Conservation (phyloP, 495 filamentous ascomycete species). For the Xylaria palmicola region DNA sequence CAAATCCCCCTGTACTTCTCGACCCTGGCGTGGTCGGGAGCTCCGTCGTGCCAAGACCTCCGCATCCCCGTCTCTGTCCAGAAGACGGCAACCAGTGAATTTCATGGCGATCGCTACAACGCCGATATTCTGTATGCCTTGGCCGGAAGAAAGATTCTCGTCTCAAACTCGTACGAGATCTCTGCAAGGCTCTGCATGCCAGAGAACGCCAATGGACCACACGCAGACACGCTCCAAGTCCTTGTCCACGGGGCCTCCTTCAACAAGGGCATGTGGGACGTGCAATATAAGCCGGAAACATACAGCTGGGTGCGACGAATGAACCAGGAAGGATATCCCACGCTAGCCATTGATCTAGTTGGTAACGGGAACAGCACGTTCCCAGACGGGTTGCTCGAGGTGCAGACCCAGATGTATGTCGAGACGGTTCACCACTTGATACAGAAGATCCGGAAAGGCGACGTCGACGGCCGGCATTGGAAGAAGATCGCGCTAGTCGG, state of each 20-base stretch:
- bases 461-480: conserved; percentile 13
- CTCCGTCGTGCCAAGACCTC: neutral
- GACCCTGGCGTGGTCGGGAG: neutral
- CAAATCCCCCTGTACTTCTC: neutral
- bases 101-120: conserved; percentile 1
- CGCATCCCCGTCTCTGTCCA: conserved; percentile 1
- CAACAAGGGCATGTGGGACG: conserved; percentile 23
- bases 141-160: conserved; percentile 8
- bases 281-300: conserved; percentile 19
- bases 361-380: conserved; percentile 23
- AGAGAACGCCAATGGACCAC: conserved; percentile 5
- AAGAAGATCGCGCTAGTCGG: conserved; percentile 18
- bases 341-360: conserved; percentile 20
- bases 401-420: conserved; percentile 27
- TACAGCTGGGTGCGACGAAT: conserved; percentile 23
- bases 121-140: conserved; percentile 8
- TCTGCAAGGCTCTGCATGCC: conserved; percentile 12
- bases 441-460: conserved; percentile 20
- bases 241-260: conserved; percentile 20
- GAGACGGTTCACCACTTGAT: conserved; percentile 25
- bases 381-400: conserved; percentile 23
- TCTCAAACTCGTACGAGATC: conserved; percentile 14
- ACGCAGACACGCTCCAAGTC: conserved; percentile 22
- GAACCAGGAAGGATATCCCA: conserved; percentile 24
- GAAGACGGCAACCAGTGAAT: conserved; percentile 13